Evolutionary conservation across 2,329 filamentous ascomycete species (phyloP).

Genomic region (Curvularia hawaiiensis): DNA sequence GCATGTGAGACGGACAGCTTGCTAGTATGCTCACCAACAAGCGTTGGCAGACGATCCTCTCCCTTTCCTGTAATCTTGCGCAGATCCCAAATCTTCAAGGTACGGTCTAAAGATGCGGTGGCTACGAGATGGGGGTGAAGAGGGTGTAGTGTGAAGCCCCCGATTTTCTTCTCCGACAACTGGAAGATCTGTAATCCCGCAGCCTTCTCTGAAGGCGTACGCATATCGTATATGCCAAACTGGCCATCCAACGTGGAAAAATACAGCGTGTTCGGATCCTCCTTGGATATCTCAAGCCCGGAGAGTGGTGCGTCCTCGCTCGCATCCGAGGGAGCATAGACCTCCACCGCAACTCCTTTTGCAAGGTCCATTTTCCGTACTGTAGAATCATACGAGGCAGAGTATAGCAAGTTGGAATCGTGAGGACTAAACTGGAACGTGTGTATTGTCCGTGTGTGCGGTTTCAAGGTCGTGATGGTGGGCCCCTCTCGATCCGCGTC

Average conservation of each 20-base stretch:
- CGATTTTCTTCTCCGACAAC: conserved; percentile 91
- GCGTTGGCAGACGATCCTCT: conserved; percentile 64
- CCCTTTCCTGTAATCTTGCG: conserved; percentile 74
- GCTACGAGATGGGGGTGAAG: conserved; percentile 80
- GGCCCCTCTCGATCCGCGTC: conserved; percentile 71
- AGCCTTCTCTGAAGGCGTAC: conserved; percentile 61
- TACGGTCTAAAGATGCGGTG: conserved; percentile 88
- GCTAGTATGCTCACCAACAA: conserved; percentile 82
- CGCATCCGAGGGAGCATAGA: conserved; percentile 75
- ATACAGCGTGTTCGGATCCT: conserved; percentile 74
- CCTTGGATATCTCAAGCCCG: conserved; percentile 76
- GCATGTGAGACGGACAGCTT: conserved; percentile 89
- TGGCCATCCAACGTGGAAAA: conserved; percentile 86
- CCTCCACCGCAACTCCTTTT: conserved; percentile 77
- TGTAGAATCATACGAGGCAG: conserved; percentile 90
- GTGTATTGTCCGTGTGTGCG: conserved; percentile 86
- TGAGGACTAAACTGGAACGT: conserved; percentile 78
- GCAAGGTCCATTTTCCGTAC: conserved; percentile 85
- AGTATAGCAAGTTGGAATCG: conserved; percentile 77
- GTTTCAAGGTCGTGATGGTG: conserved; percentile 86
- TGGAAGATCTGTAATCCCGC: conserved; percentile 66
- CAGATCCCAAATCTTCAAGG: conserved; percentile 89
- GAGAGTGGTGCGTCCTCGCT: conserved; percentile 80
- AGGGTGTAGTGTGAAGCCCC: conserved; percentile 87
- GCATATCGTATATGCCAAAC: conserved; percentile 81